Percentiles rank a stretch among this genome's conserved stretches.
These are phyloP conservation scores for Claviceps spartinae DNA, from an alignment of 2,329 filamentous ascomycete genomes.

Conservation along the genomic window DNA sequence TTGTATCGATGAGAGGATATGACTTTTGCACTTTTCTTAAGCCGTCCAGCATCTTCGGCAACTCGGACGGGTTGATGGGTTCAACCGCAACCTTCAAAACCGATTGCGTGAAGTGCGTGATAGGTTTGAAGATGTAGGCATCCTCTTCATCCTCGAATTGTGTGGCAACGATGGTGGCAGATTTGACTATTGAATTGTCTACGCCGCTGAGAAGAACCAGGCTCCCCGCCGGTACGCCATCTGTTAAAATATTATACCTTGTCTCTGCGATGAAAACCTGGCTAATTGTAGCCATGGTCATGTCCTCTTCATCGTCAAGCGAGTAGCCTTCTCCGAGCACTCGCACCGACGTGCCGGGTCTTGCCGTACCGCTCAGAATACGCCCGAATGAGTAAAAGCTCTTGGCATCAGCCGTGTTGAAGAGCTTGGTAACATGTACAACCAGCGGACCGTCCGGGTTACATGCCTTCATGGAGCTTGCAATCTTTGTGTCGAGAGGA, in stretches of 20 bases:
- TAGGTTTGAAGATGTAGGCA: slow-evolving; percentile 85
- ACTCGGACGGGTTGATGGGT: slow-evolving; percentile 92
- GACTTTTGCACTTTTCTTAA: slow-evolving; percentile 95
- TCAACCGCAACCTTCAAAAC: slow-evolving; percentile 97
- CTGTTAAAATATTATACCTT: slow-evolving; percentile 81
- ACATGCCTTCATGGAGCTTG: slow-evolving; percentile 65
- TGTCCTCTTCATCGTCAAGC: slow-evolving; percentile 94
- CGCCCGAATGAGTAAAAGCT: slow-evolving; percentile 81
- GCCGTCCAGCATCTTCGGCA: slow-evolving; percentile 97
- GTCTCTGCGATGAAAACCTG: slow-evolving; percentile 87
- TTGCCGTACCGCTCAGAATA: slow-evolving; percentile 83
- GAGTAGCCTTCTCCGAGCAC: slow-evolving; percentile 94
- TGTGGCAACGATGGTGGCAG: slow-evolving; percentile 74
- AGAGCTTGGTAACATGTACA: slow-evolving; percentile 87
- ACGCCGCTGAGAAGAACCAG: slow-evolving; percentile 85
- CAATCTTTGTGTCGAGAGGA: slow-evolving; percentile 69
- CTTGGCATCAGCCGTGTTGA: slow-evolving; percentile 81
- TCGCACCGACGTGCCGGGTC: slow-evolving; percentile 68
- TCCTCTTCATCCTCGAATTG: slow-evolving; percentile 78
- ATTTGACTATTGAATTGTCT: slow-evolving; percentile 97
- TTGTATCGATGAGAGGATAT: slow-evolving; percentile 88
- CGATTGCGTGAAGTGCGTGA: slow-evolving; percentile 91
- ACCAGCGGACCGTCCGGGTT: slow-evolving; percentile 83
- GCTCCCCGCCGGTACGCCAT: slow-evolving; percentile 86
- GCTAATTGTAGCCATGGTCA: slow-evolving; percentile 72